Conservation (phyloP, 352 stramenopile species). For the Pythium aquatile region DNA sequence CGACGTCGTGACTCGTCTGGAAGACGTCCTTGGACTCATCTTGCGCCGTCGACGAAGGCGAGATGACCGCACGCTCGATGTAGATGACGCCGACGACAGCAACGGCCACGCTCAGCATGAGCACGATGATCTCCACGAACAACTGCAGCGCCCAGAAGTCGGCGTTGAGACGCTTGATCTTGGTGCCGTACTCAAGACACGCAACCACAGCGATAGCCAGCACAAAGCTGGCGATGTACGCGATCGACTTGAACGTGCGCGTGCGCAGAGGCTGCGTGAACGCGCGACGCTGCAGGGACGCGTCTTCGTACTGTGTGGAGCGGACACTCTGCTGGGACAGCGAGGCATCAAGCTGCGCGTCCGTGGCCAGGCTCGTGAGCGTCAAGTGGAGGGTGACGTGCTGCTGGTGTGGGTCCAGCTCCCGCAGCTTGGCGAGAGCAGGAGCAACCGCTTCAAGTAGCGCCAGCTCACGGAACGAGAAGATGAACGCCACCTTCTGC, state of each 20-base stretch:
- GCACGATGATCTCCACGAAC: slow-evolving; percentile 19
- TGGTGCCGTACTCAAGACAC: slow-evolving; percentile 27
- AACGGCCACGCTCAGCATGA: slow-evolving; percentile 5
- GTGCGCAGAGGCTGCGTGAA: slow-evolving; percentile 25
- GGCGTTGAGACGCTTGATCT: slow-evolving; percentile 19
- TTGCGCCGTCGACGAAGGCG: neutral
- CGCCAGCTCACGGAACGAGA: slow-evolving; percentile 41
- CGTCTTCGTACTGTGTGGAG: slow-evolving; percentile 20
- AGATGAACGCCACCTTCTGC: slow-evolving; percentile 39
- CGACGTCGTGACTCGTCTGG: slow-evolving; percentile 1
- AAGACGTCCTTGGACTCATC: neutral
- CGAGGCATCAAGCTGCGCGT: slow-evolving; percentile 16
- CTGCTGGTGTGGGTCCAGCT: slow-evolving; percentile 33
- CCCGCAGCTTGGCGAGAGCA: slow-evolving; percentile 26
- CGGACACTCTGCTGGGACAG: slow-evolving; percentile 10
- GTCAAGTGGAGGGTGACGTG: slow-evolving; percentile 30
- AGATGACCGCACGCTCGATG: slow-evolving; percentile 6
- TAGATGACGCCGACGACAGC: slow-evolving; percentile 5
- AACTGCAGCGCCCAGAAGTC: slow-evolving; percentile 27
- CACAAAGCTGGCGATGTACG: slow-evolving; percentile 8
- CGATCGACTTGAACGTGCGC: slow-evolving; percentile 9
- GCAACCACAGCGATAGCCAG: slow-evolving; percentile 5
- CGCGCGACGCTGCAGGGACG: slow-evolving; percentile 10
- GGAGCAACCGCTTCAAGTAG: slow-evolving; percentile 37
- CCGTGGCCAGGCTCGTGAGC: slow-evolving; percentile 18